Conservation (phyloP, 805 yeast species). For the Candida koratica region DNA sequence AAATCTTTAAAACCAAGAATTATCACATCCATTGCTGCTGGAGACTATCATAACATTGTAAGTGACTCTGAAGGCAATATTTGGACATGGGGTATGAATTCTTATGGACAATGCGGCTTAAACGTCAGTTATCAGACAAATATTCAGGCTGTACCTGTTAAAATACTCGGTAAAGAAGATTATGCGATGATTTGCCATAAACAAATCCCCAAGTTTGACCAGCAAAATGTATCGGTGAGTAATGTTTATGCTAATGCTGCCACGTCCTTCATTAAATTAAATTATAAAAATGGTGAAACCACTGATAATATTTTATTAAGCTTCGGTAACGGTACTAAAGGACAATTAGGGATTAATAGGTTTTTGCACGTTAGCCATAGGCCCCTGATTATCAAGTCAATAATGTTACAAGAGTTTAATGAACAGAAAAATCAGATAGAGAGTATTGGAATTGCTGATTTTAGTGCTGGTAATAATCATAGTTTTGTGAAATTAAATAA, state of each 20-base stretch:
- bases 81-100: conserved; percentile 86
- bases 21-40: conserved; percentile 64
- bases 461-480: conserved; percentile 67
- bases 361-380: conserved; percentile 68
- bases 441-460: conserved; percentile 45
- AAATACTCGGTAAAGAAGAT: conserved; percentile 20
- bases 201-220: conserved; percentile 38
- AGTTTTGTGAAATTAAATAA: conserved; percentile 55
- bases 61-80: conserved; percentile 62
- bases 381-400: conserved; percentile 56
- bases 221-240: conserved; percentile 27
- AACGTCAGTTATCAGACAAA: conserved; percentile 65
- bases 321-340: conserved; percentile 82
- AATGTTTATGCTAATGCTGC: conserved; percentile 57
- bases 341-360: conserved; percentile 79
- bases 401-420: conserved; percentile 53
- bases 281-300: conserved; percentile 18
- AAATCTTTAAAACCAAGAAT: conserved; percentile 35
- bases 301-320: conserved; percentile 40
- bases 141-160: conserved; percentile 60
- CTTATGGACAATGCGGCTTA: conserved; percentile 79
- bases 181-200: conserved; percentile 15
- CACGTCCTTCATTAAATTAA: conserved; percentile 37
- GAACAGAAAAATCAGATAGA: conserved; percentile 41
- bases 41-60: conserved; percentile 68